Evolutionary conservation across 306 rosid species (phyloP).

Genomic region (Rosa persica): DNA sequence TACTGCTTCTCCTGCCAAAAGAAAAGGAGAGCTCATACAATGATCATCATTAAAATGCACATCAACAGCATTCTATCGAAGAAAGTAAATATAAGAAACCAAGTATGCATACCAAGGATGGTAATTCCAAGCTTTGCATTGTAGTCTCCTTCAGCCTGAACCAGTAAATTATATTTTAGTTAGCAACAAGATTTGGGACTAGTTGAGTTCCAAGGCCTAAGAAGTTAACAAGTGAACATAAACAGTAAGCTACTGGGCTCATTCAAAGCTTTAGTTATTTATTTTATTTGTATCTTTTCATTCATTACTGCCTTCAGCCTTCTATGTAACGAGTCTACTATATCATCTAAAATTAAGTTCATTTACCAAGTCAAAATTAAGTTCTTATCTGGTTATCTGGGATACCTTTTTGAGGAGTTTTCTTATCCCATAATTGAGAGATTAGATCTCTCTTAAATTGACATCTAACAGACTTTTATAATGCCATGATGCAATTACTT

Average conservation of each 20-base stretch:
- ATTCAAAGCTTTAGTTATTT: background rate
- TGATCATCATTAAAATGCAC: background rate
- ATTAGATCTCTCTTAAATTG: background rate
- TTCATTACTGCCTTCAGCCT: background rate
- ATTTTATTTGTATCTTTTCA: conserved; percentile 2
- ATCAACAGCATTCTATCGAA: background rate
- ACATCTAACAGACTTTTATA: background rate
- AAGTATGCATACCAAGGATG: conserved; percentile 40
- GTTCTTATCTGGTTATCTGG: background rate
- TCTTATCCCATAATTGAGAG: background rate
- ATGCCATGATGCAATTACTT: conserved; percentile 1
- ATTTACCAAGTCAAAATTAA: background rate
- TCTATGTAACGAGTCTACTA: background rate
- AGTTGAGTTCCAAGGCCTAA: background rate
- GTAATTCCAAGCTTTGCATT: conserved; percentile 50
- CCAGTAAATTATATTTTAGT: conserved; percentile 29
- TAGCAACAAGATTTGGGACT: conserved; percentile 14
- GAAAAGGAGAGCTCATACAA: conserved; percentile 7
- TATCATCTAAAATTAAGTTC: background rate
- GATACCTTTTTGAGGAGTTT: background rate
- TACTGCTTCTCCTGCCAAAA: conserved; percentile 48
- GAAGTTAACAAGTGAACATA: background rate
- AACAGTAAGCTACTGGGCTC: background rate
- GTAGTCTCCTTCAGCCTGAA: conserved; percentile 47
- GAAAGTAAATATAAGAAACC: conserved; percentile 1